These are phyloP conservation scores for Rhodotorula sp. DNA, from an alignment of 1,284 basidiomycete species.

Conservation along the genomic window DNA sequence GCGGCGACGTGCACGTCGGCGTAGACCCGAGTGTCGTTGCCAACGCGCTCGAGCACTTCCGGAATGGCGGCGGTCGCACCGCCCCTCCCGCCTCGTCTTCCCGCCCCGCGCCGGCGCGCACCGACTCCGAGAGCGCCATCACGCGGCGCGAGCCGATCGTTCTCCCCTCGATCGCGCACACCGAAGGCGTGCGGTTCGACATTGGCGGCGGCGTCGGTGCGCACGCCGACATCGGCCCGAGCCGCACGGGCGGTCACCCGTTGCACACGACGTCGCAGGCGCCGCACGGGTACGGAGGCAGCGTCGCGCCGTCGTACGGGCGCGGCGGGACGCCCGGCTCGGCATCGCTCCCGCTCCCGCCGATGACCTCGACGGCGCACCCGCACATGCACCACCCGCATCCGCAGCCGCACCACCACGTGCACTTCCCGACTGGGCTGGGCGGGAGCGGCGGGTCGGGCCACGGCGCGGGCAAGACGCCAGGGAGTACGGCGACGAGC, in stretches of 20 bases:
- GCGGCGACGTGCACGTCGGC: slow-evolving; percentile 26
- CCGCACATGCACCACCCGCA: slow-evolving; percentile 2
- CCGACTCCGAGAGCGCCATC: slow-evolving; percentile 27
- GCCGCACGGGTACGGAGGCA: background rate
- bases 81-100: background rate
- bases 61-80: slow-evolving; percentile 10
- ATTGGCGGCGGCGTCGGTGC: slow-evolving; percentile 26
- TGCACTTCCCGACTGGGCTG: slow-evolving; percentile 34
- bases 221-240: slow-evolving; percentile 10
- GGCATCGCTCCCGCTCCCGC: background rate
- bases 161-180: slow-evolving; percentile 16
- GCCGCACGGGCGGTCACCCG: slow-evolving; percentile 16
- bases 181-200: slow-evolving; percentile 19
- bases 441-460: slow-evolving; percentile 20
- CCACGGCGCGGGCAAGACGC: too few relatives aligned
- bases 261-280: slow-evolving; percentile 4
- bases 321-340: background rate
- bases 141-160: slow-evolving; percentile 23
- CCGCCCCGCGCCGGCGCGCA: background rate
- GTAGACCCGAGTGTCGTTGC: slow-evolving; percentile 28
- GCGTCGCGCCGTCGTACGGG: background rate
- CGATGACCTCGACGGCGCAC: background rate
- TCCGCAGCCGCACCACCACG: slow-evolving; percentile 3
- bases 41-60: slow-evolving; percentile 25
- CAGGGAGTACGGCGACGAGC: background rate